Evolutionary conservation across 345 rosid genomes (phyloP).

Genomic region (Zanthoxylum bungeanum): DNA sequence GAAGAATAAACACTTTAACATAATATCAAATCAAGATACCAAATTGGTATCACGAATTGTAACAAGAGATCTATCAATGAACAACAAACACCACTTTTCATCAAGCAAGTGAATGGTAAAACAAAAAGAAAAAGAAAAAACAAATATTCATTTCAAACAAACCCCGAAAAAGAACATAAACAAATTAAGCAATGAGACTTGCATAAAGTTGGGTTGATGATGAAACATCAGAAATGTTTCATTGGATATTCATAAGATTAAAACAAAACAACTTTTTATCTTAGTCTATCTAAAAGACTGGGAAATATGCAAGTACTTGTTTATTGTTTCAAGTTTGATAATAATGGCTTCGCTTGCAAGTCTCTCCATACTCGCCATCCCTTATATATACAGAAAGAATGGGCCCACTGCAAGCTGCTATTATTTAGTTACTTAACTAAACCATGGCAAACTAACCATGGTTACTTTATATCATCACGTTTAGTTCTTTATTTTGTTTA

Average conservation of each 20-base stretch:
- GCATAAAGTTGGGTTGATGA: slow-evolving; percentile 1
- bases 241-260: neutral
- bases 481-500: too few species aligned
- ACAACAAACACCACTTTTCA: neutral
- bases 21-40: neutral
- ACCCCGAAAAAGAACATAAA: slow-evolving; percentile 1
- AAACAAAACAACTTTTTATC: neutral
- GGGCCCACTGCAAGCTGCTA: slow-evolving; percentile 3
- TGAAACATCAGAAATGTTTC: slow-evolving; percentile 7
- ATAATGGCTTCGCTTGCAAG: slow-evolving; percentile 17
- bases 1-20: slow-evolving; percentile 3
- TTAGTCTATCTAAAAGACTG: slow-evolving; percentile 1
- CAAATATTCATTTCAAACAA: slow-evolving; percentile 5
- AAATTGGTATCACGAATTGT: neutral
- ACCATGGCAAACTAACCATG: slow-evolving; percentile 51
- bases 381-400: slow-evolving; percentile 20
- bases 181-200: slow-evolving; percentile 15
- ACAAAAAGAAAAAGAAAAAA: neutral
- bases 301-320: neutral
- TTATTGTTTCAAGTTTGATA: slow-evolving; percentile 4
- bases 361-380: neutral
- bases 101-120: neutral
- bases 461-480: slow-evolving; percentile 76
- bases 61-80: slow-evolving; percentile 24
- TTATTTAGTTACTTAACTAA: slow-evolving; percentile 17